Base-by-base conservation (phyloP, 768 basidiomycete genomes). In the Austroboletus eburneus region DNA sequence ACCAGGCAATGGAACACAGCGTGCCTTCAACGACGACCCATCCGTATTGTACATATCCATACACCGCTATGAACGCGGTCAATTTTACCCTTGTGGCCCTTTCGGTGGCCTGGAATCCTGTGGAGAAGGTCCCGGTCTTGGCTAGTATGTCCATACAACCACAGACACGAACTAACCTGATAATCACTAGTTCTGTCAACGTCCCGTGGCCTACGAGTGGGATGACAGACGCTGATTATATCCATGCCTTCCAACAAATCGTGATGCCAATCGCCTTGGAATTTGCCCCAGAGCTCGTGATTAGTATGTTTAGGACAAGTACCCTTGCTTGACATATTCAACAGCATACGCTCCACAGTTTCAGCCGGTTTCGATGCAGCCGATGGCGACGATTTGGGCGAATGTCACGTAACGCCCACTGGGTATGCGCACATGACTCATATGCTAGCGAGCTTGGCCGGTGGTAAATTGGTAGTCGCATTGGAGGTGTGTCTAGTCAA, bases 341-440 rank as follows among this genome's bases (percentile, higher is more conserved):
- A n/a, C 14, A 38, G 21, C 36, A 32, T 30, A 38, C 23, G 38
- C 22, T 18, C 9, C 59, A 0, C 36, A 99, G 96, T 99, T 58
- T 97, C 95, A 8, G 92, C 96, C 16, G 96, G 96, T 3, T 99
- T 97, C 60, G 96, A 99, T 59, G 96, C 96, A 9, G 96, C 96
- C 1, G 79, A 77, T 23, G 96, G 96, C 4, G 96, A 99, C 58
- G 81, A 83, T 30, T 76, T 99, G 4, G 96, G 96, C 29, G 87
- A 86, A 68, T 97, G 94, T 57, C 73, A 82, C 54, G 94, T 99
- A 49, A 78, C 89, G 5, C 96, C 96, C 1, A 78, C 83, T 16
- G 96, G 94, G 5, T 99, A 92, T 64, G 92, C 92, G 0, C 96
- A 98, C 57, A 98, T 99, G 94, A 96, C 96, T 6, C 89, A 97